These are phyloP conservation scores for Lachnellula arida DNA, from an alignment of 2,329 filamentous ascomycete genomes.

Conservation along the genomic window DNA sequence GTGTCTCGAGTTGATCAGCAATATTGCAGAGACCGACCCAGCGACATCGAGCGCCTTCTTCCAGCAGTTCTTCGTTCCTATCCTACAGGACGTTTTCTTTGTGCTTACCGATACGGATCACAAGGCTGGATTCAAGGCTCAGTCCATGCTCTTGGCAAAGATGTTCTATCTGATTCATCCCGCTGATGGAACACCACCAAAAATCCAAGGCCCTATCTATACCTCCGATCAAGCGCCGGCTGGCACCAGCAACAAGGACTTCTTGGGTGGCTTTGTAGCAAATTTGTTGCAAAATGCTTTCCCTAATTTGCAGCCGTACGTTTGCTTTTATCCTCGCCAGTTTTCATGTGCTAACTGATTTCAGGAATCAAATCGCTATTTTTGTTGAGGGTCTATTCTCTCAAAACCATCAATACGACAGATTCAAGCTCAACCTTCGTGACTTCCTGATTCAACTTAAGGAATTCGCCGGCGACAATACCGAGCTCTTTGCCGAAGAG, in stretches of 20 bases:
- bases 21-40: conserved; percentile 88
- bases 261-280: conserved; percentile 81
- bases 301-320: conserved; percentile 84
- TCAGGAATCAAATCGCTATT: conserved; percentile 74
- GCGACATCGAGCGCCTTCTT: conserved; percentile 92
- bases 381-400: conserved; percentile 90
- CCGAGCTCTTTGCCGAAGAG: conserved; percentile 89
- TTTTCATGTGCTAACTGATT: conserved; percentile 33
- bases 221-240: conserved; percentile 72
- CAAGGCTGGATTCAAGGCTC: conserved; percentile 98
- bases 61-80: conserved; percentile 93
- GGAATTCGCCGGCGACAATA: conserved; percentile 93
- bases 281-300: conserved; percentile 85
- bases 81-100: conserved; percentile 97
- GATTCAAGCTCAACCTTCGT: conserved; percentile 92
- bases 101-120: conserved; percentile 96
- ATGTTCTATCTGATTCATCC: conserved; percentile 95
- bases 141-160: conserved; percentile 86
- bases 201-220: conserved; percentile 92
- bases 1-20: conserved; percentile 95
- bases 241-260: conserved; percentile 86
- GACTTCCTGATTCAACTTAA: conserved; percentile 97
- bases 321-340: conserved; percentile 25
- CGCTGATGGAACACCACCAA: conserved; percentile 62
- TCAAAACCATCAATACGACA: conserved; percentile 81